Evolutionary conservation across 805 yeast genomes (phyloP), one percentile per base, ranked within the genome.

Genomic region (Hanseniaspora hatyaiensis): DNA sequence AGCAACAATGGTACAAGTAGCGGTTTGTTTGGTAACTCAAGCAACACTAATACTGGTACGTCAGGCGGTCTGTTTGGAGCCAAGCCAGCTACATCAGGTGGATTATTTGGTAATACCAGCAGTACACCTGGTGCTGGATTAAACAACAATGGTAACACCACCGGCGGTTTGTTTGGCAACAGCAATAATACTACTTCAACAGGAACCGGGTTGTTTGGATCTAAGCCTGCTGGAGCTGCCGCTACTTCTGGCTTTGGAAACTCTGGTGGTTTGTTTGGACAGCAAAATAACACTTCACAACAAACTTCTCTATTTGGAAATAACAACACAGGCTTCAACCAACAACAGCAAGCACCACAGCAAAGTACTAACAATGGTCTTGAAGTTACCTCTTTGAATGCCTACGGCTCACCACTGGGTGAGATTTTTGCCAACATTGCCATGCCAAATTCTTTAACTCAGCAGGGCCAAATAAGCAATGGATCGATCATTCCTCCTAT

Each of bases 341-440:
- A 53, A 47, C 55, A 54, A 47, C 61, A 59, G 52, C 51, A 55
- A 52, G 54, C 65, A 47, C 64, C 65, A 50, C 69, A 70, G 51
- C 32, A 56, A 60, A 24, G 28, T 11, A 15, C 47, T 9, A 31
- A 31, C 34, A 29, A 30, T 16, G 32, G n/a, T 24, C 19, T 12
- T 19, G 48, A 38, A 4, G 40, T 41, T 37, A 31, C 45, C 18
- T 49, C 47, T 23, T 38, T 40, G 28, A 75, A 81, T 59, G 95
- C 96, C 37, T 88, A 84, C 59, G 94, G 95, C 1, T 22, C 49
- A 4, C 30, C 42, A 8, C 72, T 75, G 40, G 79, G 80, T 55
- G 82, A 87, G 5, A 66, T 88, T 45, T 85, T 83, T 55, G 61
- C 59, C 42, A 57, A 57, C 36, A 55, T 61, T 24, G 60, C 62